These are phyloP conservation scores for Leptodermis oblonga DNA, from an alignment of 257 asterid species.

Conservation along the genomic window DNA sequence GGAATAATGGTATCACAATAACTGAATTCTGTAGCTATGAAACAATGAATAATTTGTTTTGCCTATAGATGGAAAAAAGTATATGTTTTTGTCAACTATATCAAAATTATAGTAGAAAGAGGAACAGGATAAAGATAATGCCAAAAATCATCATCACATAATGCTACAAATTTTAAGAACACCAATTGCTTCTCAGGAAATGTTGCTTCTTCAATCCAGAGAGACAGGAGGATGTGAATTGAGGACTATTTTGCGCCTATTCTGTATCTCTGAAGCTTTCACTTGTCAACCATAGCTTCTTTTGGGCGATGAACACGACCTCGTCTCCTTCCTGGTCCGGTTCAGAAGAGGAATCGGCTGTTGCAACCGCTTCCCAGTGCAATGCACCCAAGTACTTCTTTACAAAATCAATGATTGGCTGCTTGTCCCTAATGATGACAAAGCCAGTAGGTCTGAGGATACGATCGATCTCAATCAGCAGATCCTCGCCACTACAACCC, in stretches of 20 bases:
- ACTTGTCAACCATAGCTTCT: constrained; percentile 87
- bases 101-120: constrained; percentile 15
- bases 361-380: constrained; percentile 87
- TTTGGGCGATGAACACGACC: constrained; percentile 51
- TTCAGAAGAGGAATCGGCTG: constrained; percentile 45
- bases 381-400: constrained; percentile 67
- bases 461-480: constrained; percentile 86
- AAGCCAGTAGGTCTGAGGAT: constrained; percentile 90
- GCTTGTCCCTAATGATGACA: constrained; percentile 65
- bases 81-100: constrained; percentile 28
- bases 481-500: constrained; percentile 95
- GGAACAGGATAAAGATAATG: neutral
- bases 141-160: constrained; percentile 21
- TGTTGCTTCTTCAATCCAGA: constrained; percentile 42
- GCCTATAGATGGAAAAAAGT: constrained; percentile 43
- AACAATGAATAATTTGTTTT: constrained; percentile 38
- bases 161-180: constrained; percentile 36
- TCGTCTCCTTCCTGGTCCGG: constrained; percentile 65
- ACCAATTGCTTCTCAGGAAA: constrained; percentile 20
- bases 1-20: constrained; percentile 20
- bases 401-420: constrained; percentile 66
- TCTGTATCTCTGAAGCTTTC: constrained; percentile 77
- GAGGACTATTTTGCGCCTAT: constrained; percentile 26
- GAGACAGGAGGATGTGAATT: constrained; percentile 27
- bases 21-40: constrained; percentile 23